These are phyloP conservation scores for Aspergillus heteromorphus DNA, from an alignment of 495 filamentous ascomycete genomes.

Conservation along the genomic window DNA sequence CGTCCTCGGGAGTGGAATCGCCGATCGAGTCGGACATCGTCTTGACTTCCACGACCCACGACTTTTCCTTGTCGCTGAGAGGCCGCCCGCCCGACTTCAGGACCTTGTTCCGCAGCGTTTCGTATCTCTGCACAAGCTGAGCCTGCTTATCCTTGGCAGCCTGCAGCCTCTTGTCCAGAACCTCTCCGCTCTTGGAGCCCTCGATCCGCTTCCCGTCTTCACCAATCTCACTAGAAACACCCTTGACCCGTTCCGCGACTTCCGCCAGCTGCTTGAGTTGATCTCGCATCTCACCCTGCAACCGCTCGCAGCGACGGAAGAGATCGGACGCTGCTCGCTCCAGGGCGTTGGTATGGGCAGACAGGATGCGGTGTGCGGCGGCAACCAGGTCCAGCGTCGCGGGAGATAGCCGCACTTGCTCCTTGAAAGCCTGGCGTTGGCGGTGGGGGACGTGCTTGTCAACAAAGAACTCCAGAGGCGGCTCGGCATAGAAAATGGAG, in stretches of 20 bases:
- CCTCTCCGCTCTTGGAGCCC: conserved; percentile 41
- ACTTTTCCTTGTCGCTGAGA: conserved; percentile 68
- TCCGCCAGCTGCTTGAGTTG: conserved; percentile 67
- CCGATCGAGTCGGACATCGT: conserved; percentile 36
- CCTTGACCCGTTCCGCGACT: conserved; percentile 60
- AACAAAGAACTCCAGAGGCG: conserved; percentile 55
- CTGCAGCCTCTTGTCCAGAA: conserved; percentile 56
- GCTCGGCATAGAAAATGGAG: conserved; percentile 53
- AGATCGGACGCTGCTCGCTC: conserved; percentile 73
- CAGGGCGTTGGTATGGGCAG: conserved; percentile 65
- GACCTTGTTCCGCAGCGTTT: conserved; percentile 57
- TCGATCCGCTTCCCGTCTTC: conserved; percentile 40
- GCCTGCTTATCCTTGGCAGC: conserved; percentile 53
- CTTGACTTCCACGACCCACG: conserved; percentile 61
- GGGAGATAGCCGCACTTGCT: conserved; percentile 69
- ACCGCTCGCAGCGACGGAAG: conserved; percentile 68
- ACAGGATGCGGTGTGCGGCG: conserved; percentile 69
- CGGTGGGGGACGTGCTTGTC: conserved; percentile 55
- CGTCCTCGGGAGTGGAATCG: conserved; percentile 16
- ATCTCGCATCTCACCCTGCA: conserved; percentile 64
- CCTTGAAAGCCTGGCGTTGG: conserved; percentile 56
- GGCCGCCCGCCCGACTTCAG: conserved; percentile 52
- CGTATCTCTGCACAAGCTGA: conserved; percentile 56
- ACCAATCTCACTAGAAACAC: conserved; percentile 56
- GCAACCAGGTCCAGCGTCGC: conserved; percentile 71